Conservation (phyloP, 1,284 basidiomycete genomes). For the Naganishia sp. region DNA sequence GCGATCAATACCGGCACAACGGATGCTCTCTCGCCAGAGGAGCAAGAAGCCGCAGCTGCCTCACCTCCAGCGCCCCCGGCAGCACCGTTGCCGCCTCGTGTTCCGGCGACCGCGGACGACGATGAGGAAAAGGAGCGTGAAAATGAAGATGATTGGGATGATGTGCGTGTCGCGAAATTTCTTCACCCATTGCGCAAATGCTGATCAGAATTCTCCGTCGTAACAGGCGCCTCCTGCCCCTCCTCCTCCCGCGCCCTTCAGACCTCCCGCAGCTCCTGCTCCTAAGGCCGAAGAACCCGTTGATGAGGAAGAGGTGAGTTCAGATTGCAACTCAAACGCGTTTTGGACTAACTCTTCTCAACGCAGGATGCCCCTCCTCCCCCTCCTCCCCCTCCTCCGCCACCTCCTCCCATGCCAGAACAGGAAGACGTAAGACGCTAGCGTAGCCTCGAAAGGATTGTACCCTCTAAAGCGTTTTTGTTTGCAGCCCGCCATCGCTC, state of each 20-base stretch:
- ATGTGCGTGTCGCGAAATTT: slow-evolving; percentile 1
- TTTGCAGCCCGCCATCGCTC: slow-evolving; percentile 13
- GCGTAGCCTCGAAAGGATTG: slow-evolving; percentile 28
- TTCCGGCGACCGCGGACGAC: slow-evolving; percentile 37
- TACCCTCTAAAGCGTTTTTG: slow-evolving; percentile 4
- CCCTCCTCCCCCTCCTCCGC: slow-evolving; percentile 49
- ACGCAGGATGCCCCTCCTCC: slow-evolving; percentile 27
- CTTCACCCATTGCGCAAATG: neutral
- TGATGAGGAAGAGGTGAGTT: slow-evolving; percentile 23
- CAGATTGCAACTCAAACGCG: neutral
- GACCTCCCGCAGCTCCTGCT: slow-evolving; percentile 41
- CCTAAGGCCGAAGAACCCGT: slow-evolving; percentile 17
- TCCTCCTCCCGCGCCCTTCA: slow-evolving; percentile 46
- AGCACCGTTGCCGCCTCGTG: slow-evolving; percentile 44
- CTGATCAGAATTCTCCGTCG: neutral
- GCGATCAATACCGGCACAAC: slow-evolving; percentile 23
- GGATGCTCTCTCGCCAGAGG: slow-evolving; percentile 36
- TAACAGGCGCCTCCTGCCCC: slow-evolving; percentile 41
- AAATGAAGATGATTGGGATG: slow-evolving; percentile 37
- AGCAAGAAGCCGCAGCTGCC: slow-evolving; percentile 42
- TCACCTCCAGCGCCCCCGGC: slow-evolving; percentile 50
- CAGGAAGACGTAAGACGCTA: slow-evolving; percentile 31
- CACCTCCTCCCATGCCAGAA: slow-evolving; percentile 37
- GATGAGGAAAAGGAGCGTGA: slow-evolving; percentile 44
- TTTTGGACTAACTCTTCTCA: neutral